Evolutionary conservation across 2,329 filamentous ascomycete genomes (phyloP), one percentile per base, ranked within the genome.

Genomic region (Arthroderma uncinatum): DNA sequence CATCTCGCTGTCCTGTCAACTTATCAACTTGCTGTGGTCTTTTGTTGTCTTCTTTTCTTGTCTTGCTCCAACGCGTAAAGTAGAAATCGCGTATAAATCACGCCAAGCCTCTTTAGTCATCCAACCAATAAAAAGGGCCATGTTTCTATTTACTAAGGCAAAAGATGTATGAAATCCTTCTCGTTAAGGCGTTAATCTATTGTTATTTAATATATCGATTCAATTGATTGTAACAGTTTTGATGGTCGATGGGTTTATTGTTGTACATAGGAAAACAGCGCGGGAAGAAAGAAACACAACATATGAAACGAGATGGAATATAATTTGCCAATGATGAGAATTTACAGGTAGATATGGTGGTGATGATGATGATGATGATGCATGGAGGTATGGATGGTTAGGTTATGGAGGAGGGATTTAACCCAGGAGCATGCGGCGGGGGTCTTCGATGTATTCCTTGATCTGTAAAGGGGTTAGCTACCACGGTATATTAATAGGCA

Each of bases 401-500:
- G 50, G 30, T 36, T 25, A 21, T 16, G 23, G 9, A 34, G 19
- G 19, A 25, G 10, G 10, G 16, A 21, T 40, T 23, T 71, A 74
- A 50, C 69, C 73, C 39, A 95, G 74, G 9, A 96, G 81, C 92
- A 97, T 96, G 68, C 88, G 86, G 63, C 89, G 79, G 39, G 92
- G 92, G 69, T 97, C 93, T 78, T 97, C 92, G 65, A 97, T 95
- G 71, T 87, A 95, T 73, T 96, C 89, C 83, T 97, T 97, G 68
- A 98, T 73, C 73, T 76, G 53, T 25, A 58, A 47, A 39, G 55
- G 44, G 59, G 53, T 63, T 50, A 59, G 58, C 50, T 40, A 39
- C n/a, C 19, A 14, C 21, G 7, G 5, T 34, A 5, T 19, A 33
- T 39, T 7, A 30, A 50, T 25, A 10, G 12, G 4, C 6, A 14